Evolutionary conservation across 192 early-diverging fungal genomes (phyloP), one percentile per base, ranked within the genome.

Genomic region (Linnemannia hyalina): DNA sequence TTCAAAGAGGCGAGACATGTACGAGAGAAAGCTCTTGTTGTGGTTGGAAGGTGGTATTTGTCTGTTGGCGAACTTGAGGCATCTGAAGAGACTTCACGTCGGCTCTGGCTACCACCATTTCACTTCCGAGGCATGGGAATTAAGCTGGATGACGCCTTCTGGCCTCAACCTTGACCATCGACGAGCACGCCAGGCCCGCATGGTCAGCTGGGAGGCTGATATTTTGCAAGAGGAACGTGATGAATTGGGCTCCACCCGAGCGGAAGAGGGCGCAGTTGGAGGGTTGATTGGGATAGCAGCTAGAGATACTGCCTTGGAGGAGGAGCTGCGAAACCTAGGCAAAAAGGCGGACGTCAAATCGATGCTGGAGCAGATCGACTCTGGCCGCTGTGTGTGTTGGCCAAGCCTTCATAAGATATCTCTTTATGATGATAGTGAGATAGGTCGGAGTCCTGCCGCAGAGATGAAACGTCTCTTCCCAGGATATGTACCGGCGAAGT

Each of bases 91-190:
- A 29, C 60, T 65, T 26, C 60, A 65, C 60, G 10, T 65, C 29
- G 60, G 60, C 29, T 65, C 60, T 65, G 60, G 11, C 11, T 15
- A 32, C 26, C 60, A 35, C 60, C 13, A 29, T 32, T 65, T 29
- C 10, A 65, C 15, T 65, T 65, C 32, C 11, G 60, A 65, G 26
- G 29, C 9, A 3, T 65, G 60, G 60, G 60, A 65, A 32, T 65
- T 65, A 23, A 65, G 60, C 60, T 65, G 60, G 60, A 65, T 65
- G 60, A 35, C 60, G 10, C 26, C 60, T 65, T 65, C 26, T 11
- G 60, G 60, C 26, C 60, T 65, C 29, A 65, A 65, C 60, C 29
- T 65, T 9, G 60, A 65, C 60, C 60, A 65, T 32, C 60, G 60
- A 65, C 60, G 60, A 65, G 60, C 60, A 23, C 60, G 60, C 3